phyloP scores from a whole-genome alignment of 176 grass and related monocot species.

The Aegilops bicornis region DNA sequence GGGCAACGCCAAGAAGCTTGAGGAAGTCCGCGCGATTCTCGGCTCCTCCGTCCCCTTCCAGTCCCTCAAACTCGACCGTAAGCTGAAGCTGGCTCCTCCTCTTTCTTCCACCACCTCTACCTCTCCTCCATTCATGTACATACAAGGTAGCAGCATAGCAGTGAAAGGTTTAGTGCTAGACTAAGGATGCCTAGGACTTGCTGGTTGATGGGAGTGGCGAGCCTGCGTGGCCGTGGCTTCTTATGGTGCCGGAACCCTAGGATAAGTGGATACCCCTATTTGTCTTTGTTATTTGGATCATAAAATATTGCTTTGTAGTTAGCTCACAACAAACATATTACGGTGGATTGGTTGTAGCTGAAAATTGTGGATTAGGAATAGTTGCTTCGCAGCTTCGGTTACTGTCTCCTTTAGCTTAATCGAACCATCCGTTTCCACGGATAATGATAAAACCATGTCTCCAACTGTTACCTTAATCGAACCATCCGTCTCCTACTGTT shows the following conservation, averaged over 20 bases:
- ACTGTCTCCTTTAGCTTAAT: not conserved
- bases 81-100: not conserved
- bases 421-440: not conserved
- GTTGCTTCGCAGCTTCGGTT: not conserved
- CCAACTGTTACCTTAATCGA: too few species aligned
- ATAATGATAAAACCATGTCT: not conserved
- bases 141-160: not conserved
- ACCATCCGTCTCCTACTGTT: too few species aligned
- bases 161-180: not conserved
- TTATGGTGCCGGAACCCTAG: slow-evolving; percentile 11
- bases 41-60: slow-evolving; percentile 87
- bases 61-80: slow-evolving; percentile 91
- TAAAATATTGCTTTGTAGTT: not conserved
- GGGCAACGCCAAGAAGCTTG: slow-evolving; percentile 97
- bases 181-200: not conserved
- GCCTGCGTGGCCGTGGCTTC: not conserved
- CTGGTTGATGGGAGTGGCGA: not conserved
- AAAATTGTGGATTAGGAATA: not conserved
- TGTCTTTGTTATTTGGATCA: not conserved
- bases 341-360: not conserved
- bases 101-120: not conserved
- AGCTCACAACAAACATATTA: not conserved
- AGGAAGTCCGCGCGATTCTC: slow-evolving; percentile 85
- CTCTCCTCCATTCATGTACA: not conserved
- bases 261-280: not conserved